Percentiles rank a stretch among this genome's conserved stretches.
These are phyloP conservation scores for Apiosordaria backusii DNA, from an alignment of 495 filamentous ascomycete species.

Conservation along the genomic window DNA sequence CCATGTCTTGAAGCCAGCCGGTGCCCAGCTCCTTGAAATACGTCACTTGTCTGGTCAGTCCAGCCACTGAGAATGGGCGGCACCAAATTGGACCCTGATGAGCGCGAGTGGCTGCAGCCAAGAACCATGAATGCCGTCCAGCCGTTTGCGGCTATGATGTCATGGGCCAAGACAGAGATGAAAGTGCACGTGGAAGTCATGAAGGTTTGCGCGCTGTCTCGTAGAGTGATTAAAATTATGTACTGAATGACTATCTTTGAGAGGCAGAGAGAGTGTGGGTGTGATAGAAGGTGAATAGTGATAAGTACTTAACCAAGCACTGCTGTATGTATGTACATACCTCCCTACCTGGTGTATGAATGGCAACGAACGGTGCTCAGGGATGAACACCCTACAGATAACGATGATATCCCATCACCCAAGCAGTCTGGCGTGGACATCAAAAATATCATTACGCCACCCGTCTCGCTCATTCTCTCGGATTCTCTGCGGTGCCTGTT, in stretches of 20 bases:
- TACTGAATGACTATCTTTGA: no score
- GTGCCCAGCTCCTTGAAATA: background rate
- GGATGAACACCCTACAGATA: no score
- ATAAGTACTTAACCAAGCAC: no score
- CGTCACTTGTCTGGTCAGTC: background rate
- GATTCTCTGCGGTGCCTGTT: constrained; percentile 58
- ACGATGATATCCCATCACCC: constrained; percentile 6
- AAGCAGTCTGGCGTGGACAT: constrained; percentile 49
- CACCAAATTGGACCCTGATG: background rate
- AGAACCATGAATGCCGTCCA: background rate
- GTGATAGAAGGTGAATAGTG: no score
- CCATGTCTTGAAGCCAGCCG: background rate
- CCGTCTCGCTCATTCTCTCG: constrained; percentile 61
- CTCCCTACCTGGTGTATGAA: no score
- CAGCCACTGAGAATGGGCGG: background rate
- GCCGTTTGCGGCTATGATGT: background rate
- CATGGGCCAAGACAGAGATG: background rate
- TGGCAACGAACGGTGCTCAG: no score
- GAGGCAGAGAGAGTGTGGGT: no score
- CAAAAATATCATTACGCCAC: constrained; percentile 86
- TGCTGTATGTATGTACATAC: no score
- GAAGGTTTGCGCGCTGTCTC: no score
- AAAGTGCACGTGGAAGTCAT: background rate
- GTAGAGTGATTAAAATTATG: no score
- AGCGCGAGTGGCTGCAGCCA: background rate